Evolutionary conservation across 108 stramenopile genomes (phyloP), one percentile per base, ranked within the genome.

Genomic region (Nannochloropsis salina): DNA sequence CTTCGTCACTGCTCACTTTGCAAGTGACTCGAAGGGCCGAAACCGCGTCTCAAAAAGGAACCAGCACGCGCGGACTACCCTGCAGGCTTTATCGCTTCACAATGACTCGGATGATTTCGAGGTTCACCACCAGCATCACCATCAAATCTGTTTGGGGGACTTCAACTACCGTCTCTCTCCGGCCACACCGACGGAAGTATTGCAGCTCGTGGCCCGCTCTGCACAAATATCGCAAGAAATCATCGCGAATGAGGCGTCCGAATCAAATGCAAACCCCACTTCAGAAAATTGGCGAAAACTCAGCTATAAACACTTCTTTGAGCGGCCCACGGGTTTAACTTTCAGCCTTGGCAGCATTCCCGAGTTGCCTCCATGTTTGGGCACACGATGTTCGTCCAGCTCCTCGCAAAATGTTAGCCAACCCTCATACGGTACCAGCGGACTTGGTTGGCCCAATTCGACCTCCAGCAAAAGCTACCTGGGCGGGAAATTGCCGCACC

Each of bases 41-140:
- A 74, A 74, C 61, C 3, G 61, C 2, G n/a, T 74, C 20, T 15
- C 6, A 74, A 74, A 74, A n/a, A 15, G 61, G 61, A 74, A 74
- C 8, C 15, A 74, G n/a, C 61, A 74, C 61, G 61, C 61, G 61
- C n/a, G 61, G 20, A 74, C 61, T 15, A 74, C 61, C 20, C 61
- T 74, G 20, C 15, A n/a, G 61, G n/a, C 20, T 74, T 74, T 74
- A n/a, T 74, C 61, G 61, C 61, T 74, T 2, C 61, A 74, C n/a
- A n/a, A 74, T n/a, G 15, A 74, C n/a, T 74, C 61, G 20, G 61
- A 74, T 74, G 61, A 74, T 74, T 74, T 74, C n/a, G 61, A 74
- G 61, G 61, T 74, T 74, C 61, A 74, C 6, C 61, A 74, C n/a
- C 61, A 74, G 61, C 61, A 74, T n/a, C 61, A 74, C n/a, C 61